Conservation (phyloP, 2,329 filamentous ascomycete species). For the Ceratocystis papillata region DNA sequence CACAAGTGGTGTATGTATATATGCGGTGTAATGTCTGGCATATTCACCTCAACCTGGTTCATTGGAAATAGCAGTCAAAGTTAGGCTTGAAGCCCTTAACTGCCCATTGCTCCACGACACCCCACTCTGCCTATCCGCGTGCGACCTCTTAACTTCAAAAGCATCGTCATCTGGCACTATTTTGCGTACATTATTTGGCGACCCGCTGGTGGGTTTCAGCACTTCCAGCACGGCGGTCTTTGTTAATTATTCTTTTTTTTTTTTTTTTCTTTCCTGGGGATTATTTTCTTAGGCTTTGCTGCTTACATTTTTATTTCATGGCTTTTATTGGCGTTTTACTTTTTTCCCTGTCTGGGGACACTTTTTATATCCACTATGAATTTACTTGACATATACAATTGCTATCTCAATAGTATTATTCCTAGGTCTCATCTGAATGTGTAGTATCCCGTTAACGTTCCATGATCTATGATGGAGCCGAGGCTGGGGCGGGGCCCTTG, state of each 20-base stretch:
- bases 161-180: background rate
- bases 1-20: background rate
- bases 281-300: background rate
- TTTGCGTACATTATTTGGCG: conserved; percentile 7
- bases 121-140: background rate
- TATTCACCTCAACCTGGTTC: background rate
- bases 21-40: conserved; percentile 7
- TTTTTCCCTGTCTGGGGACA: background rate
- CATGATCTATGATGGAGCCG: background rate
- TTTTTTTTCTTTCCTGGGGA: background rate
- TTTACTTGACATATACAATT: conserved; percentile 11
- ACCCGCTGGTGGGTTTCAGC: background rate
- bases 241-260: background rate
- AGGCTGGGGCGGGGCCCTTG: background rate
- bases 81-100: background rate
- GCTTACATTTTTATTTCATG: conserved; percentile 3
- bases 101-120: background rate
- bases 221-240: background rate
- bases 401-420: background rate
- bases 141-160: background rate
- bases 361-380: conserved; percentile 6
- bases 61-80: background rate
- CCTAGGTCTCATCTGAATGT: no score
- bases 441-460: background rate
- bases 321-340: background rate